These are phyloP conservation scores for Aspergillus quadricinctus DNA, from an alignment of 2,329 filamentous ascomycete genomes.

Conservation along the genomic window DNA sequence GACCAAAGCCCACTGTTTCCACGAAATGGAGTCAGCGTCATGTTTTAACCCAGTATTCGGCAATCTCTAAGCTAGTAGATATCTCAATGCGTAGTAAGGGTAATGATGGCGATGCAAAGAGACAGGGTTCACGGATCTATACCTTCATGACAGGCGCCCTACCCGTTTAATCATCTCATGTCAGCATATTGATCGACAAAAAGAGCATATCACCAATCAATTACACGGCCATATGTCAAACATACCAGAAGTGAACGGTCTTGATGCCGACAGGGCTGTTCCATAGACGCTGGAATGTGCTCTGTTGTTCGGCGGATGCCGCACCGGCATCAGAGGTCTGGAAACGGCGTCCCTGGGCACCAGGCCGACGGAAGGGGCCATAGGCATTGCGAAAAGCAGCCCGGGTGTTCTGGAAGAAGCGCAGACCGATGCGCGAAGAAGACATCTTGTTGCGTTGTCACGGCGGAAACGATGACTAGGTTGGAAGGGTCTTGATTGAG, in stretches of 20 bases:
- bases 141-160: conserved; percentile 94
- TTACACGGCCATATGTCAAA: not conserved
- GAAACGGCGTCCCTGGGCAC: conserved; percentile 57
- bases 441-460: conserved; percentile 34
- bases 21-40: not conserved
- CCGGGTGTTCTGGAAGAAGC: conserved; percentile 50
- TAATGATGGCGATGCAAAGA: not conserved
- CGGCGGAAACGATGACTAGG: conserved; percentile 7
- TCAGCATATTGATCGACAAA: conserved; percentile 9
- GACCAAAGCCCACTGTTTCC: conserved; percentile 76
- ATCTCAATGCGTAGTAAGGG: not conserved
- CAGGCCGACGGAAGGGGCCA: conserved; percentile 51
- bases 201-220: conserved; percentile 2
- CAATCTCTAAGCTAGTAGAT: not conserved
- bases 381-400: conserved; percentile 50
- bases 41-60: not conserved
- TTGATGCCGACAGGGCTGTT: conserved; percentile 75
- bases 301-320: conserved; percentile 43
- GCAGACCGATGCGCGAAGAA: conserved; percentile 56
- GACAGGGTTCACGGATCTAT: conserved; percentile 18
- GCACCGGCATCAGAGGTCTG: conserved; percentile 61
- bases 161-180: conserved; percentile 4
- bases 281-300: conserved; percentile 71
- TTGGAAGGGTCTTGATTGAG: conserved; percentile 7
- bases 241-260: conserved; percentile 97